These are phyloP conservation scores for Tulasnella sp. DNA, from an alignment of 768 basidiomycete genomes.

Conservation along the genomic window DNA sequence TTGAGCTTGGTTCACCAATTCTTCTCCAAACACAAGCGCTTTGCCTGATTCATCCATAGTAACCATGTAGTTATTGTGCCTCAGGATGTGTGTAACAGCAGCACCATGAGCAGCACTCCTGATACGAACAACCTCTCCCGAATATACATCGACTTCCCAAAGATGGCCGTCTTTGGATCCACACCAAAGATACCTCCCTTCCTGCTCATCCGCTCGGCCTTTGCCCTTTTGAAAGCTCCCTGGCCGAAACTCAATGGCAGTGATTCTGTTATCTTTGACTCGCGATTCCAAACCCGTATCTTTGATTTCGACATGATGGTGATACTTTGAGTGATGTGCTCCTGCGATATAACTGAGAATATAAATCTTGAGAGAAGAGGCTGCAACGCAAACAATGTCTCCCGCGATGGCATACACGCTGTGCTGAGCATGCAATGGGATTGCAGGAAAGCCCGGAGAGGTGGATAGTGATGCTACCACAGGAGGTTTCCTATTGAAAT, in stretches of 20 bases:
- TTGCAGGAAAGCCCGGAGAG: slow-evolving; percentile 30
- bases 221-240: slow-evolving; percentile 22
- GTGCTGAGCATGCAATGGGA: slow-evolving; percentile 42
- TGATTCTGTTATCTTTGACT: slow-evolving; percentile 55
- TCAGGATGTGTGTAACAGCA: slow-evolving; percentile 58
- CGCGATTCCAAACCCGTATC: slow-evolving; percentile 37
- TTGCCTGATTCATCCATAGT: slow-evolving; percentile 81
- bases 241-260: slow-evolving; percentile 65
- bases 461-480: not conserved
- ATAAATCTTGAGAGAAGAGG: slow-evolving; percentile 49
- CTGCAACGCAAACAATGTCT: slow-evolving; percentile 43
- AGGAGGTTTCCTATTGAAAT: slow-evolving; percentile 15
- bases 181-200: slow-evolving; percentile 61
- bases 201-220: slow-evolving; percentile 26
- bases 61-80: slow-evolving; percentile 57
- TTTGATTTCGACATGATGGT: slow-evolving; percentile 48
- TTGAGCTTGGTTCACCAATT: slow-evolving; percentile 30
- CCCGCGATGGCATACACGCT: slow-evolving; percentile 47
- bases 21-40: slow-evolving; percentile 44
- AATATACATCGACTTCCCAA: slow-evolving; percentile 63
- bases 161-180: slow-evolving; percentile 87
- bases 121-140: slow-evolving; percentile 41
- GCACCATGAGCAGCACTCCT: slow-evolving; percentile 53
- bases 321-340: slow-evolving; percentile 33
- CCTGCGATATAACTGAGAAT: slow-evolving; percentile 24